These are phyloP conservation scores for Colletotrichum limetticola DNA, from an alignment of 2,329 filamentous ascomycete species.

Conservation along the genomic window DNA sequence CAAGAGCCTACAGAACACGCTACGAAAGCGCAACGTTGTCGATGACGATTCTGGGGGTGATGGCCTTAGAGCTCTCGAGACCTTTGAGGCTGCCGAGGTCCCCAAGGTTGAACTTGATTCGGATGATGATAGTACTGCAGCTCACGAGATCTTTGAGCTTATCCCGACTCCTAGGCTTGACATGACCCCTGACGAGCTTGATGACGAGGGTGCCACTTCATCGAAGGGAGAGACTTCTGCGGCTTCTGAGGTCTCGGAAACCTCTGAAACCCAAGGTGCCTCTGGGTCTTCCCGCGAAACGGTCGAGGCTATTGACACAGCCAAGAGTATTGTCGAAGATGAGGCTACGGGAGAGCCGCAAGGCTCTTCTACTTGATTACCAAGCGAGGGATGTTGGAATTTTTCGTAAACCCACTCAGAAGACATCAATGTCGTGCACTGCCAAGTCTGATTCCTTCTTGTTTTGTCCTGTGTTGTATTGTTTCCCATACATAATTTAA, in stretches of 20 bases:
- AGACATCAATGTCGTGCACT: background rate
- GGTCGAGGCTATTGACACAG: background rate
- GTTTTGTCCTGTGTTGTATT: conserved; percentile 27
- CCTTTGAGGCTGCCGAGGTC: background rate
- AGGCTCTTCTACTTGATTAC: background rate
- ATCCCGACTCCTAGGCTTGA: background rate
- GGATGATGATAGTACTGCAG: background rate
- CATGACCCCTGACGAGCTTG: background rate
- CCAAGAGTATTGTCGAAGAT: background rate
- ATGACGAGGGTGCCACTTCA: background rate
- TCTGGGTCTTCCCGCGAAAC: background rate
- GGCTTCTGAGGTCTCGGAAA: too few species aligned
- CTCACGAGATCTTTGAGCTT: background rate
- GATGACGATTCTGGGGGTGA: background rate
- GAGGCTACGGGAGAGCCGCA: background rate
- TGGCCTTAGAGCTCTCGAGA: background rate
- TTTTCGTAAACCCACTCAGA: background rate
- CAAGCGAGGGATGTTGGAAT: too few species aligned
- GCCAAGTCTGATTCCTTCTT: too few species aligned
- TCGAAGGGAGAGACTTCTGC: background rate
- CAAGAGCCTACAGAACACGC: background rate
- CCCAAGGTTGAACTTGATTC: background rate
- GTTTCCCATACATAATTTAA: conserved; percentile 29
- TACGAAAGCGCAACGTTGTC: background rate
- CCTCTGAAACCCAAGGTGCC: too few species aligned